Conservation (phyloP, 306 rosid genomes). For the Luffa aegyptiaca region DNA sequence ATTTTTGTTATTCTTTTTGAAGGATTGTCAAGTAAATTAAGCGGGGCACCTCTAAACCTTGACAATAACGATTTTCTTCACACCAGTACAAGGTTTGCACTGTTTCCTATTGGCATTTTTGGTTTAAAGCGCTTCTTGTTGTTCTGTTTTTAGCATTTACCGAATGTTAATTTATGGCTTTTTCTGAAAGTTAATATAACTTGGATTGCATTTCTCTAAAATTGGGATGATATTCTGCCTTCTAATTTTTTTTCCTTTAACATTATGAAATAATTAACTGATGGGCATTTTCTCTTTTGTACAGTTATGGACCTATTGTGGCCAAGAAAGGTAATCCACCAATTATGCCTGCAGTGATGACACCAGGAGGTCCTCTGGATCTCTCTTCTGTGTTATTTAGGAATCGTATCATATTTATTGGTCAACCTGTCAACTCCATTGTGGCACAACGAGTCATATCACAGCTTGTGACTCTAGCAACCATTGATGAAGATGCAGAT, state of each 20-base stretch:
- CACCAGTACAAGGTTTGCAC: conserved; percentile 49
- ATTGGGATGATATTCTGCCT: neutral
- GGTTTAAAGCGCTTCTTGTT: conserved; percentile 2
- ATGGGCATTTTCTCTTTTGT: conserved; percentile 6
- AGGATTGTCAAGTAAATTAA: conserved; percentile 57
- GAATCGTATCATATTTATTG: conserved; percentile 87
- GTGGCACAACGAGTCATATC: conserved; percentile 97
- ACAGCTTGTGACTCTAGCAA: conserved; percentile 87
- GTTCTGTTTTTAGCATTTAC: neutral
- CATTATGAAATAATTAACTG: neutral
- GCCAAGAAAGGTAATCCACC: conserved; percentile 75
- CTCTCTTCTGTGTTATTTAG: conserved; percentile 76
- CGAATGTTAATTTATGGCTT: neutral
- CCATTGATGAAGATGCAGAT: conserved; percentile 69
- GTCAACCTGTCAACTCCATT: conserved; percentile 70
- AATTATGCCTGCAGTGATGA: conserved; percentile 79
- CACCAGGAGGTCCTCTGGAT: conserved; percentile 88
- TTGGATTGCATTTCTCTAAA: neutral
- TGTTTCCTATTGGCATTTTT: conserved; percentile 11
- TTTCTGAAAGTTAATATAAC: neutral
- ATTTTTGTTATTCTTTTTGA: conserved; percentile 21
- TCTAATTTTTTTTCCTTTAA: neutral
- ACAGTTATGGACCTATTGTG: conserved; percentile 58
- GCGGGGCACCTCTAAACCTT: conserved; percentile 32
- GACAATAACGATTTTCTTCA: conserved; percentile 38